A percentile compares a stretch with the other conserved stretches of the same genome.
phyloP scores from a whole-genome alignment of 805 yeast genomes.

The Komagataella ulmi region DNA sequence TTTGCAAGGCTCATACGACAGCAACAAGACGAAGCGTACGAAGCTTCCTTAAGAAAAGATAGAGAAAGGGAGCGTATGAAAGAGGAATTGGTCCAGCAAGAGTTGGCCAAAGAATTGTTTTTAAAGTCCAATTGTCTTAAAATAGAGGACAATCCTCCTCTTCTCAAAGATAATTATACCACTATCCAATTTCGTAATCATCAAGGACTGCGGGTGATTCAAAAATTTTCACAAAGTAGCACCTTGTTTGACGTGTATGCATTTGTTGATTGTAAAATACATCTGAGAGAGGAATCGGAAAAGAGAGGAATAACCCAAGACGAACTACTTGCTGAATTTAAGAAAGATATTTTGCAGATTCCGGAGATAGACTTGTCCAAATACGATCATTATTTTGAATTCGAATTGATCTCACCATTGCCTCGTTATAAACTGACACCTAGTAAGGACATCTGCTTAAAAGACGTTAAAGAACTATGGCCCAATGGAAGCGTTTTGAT shows the following conservation, averaged over 20 bases:
- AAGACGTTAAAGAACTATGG: conserved; percentile 18
- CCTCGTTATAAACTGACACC: conserved; percentile 18
- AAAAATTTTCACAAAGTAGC: conserved; percentile 25
- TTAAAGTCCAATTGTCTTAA: conserved; percentile 9
- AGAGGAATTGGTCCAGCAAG: conserved; percentile 21
- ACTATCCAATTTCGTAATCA: conserved; percentile 43
- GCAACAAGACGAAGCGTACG: conserved; percentile 57
- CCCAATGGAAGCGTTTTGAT: conserved; percentile 23
- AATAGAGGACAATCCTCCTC: conserved; percentile 1
- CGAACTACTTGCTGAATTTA: conserved; percentile 5
- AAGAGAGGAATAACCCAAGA: background rate
- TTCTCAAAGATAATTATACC: conserved; percentile 18
- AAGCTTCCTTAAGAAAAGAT: conserved; percentile 46
- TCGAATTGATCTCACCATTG: conserved; percentile 21
- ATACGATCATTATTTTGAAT: conserved; percentile 14
- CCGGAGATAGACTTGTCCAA: conserved; percentile 2
- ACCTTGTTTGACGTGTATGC: conserved; percentile 33
- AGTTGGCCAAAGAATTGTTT: conserved; percentile 10
- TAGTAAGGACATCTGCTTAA: conserved; percentile 5
- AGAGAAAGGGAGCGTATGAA: conserved; percentile 25
- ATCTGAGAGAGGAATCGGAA: conserved; percentile 5
- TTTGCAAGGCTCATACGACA: conserved; percentile 43
- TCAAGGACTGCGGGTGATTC: conserved; percentile 33
- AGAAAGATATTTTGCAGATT: conserved; percentile 2
- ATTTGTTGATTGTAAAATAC: conserved; percentile 29